phyloP scores from a whole-genome alignment of 2,329 filamentous ascomycete genomes.

The Fusarium nematophilum region DNA sequence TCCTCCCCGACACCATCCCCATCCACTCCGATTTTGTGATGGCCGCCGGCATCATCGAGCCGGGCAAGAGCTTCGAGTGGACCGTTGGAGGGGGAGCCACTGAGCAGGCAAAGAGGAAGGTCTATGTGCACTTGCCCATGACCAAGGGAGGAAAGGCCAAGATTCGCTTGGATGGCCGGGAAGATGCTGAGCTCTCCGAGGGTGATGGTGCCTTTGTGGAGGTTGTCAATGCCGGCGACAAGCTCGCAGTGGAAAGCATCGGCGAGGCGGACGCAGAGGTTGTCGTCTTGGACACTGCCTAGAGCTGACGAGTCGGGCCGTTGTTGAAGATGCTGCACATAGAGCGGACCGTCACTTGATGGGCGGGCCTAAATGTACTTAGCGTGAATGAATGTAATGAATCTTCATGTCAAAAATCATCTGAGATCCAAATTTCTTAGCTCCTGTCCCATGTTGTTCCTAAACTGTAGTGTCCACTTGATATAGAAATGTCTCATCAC shows the following conservation, averaged over 20 bases:
- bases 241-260: conserved; percentile 72
- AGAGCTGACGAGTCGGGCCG: conserved; percentile 26
- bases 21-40: conserved; percentile 88
- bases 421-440: neutral
- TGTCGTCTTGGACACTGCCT: conserved; percentile 74
- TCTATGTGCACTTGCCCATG: conserved; percentile 86
- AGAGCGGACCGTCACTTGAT: conserved; percentile 1
- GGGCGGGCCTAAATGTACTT: conserved; percentile 23
- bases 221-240: conserved; percentile 71
- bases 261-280: conserved; percentile 77
- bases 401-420: neutral
- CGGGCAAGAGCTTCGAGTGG: conserved; percentile 76
- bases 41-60: conserved; percentile 79
- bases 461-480: neutral
- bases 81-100: conserved; percentile 71
- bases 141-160: conserved; percentile 79
- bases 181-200: conserved; percentile 74
- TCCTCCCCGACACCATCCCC: conserved; percentile 76
- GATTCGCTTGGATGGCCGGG: conserved; percentile 74
- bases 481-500: no score
- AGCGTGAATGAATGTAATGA: conserved; percentile 17
- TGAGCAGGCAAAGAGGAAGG: conserved; percentile 70
- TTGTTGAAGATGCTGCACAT: neutral
- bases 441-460: neutral
- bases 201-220: conserved; percentile 86